A percentile compares a stretch with the other conserved stretches of the same genome.
phyloP scores from a whole-genome alignment of 345 rosid species.

The Moricandia moricandioides region DNA sequence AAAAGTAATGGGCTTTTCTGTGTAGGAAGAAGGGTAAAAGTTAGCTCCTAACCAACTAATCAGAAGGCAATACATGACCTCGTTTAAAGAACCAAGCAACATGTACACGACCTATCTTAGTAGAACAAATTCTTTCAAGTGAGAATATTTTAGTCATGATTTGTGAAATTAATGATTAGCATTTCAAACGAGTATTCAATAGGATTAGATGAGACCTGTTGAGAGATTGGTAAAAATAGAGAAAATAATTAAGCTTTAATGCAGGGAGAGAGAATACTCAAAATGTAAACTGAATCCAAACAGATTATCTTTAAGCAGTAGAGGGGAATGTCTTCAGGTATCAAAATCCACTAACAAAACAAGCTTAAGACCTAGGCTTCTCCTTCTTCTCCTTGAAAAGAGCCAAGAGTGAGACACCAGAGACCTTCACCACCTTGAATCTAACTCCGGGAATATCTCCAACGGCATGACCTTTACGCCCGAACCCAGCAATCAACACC shows the following conservation, averaged over 20 bases:
- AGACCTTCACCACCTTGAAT: constrained; percentile 74
- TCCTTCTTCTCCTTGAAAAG: constrained; percentile 71
- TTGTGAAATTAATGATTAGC: too few species aligned
- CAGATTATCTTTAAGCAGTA: neutral
- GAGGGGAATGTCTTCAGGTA: neutral
- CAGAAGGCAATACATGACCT: too few species aligned
- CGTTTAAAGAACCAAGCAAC: too few species aligned
- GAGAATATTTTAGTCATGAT: too few species aligned
- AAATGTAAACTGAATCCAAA: neutral
- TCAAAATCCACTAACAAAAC: neutral
- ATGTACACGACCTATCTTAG: too few species aligned
- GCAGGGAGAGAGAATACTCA: neutral
- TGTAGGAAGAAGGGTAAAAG: too few species aligned
- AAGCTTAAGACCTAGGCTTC: constrained; percentile 56
- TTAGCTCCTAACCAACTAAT: too few species aligned
- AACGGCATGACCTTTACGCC: constrained; percentile 56
- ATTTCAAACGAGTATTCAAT: too few species aligned
- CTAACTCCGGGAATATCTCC: constrained; percentile 82
- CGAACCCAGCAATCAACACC: constrained; percentile 70
- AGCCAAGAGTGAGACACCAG: constrained; percentile 69
- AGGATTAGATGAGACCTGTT: neutral
- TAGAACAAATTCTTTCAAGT: too few species aligned
- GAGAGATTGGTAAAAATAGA: neutral
- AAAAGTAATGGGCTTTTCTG: too few species aligned
- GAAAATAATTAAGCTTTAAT: neutral